phyloP scores from a whole-genome alignment of 371 early-diverging fungal genomes.

The Apophysomyces trapeziformis region DNA sequence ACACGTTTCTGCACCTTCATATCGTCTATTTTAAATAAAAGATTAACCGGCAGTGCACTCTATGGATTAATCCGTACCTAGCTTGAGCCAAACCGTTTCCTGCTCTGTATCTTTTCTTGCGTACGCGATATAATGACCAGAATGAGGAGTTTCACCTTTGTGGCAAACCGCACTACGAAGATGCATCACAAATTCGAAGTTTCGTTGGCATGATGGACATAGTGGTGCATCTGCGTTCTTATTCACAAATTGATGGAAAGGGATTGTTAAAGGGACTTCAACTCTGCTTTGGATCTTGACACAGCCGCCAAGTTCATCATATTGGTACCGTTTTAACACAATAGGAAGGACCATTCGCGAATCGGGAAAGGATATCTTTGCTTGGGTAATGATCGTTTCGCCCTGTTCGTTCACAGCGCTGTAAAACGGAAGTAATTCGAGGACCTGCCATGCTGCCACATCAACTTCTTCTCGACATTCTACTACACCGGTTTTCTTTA shows the following conservation, averaged over 20 bases:
- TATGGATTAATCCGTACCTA: conserved; percentile 25
- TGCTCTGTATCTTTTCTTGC: conserved; percentile 29
- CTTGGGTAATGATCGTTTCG: conserved; percentile 47
- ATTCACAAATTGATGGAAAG: conserved; percentile 55
- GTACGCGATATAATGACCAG: conserved; percentile 64
- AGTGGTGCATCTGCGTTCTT: conserved; percentile 34
- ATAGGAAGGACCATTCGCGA: conserved; percentile 57
- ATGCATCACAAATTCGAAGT: conserved; percentile 49
- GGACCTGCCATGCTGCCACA: conserved; percentile 60
- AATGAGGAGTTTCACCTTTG: conserved; percentile 45
- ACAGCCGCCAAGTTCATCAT: conserved; percentile 30
- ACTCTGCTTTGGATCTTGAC: conserved; percentile 48
- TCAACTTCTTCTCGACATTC: conserved; percentile 21
- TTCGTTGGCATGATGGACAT: conserved; percentile 26
- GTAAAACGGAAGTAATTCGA: conserved; percentile 64
- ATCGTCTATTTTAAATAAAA: conserved; percentile 36
- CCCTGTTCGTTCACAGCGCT: conserved; percentile 62
- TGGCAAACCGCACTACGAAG: conserved; percentile 65
- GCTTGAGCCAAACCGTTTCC: conserved; percentile 30
- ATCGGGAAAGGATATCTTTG: conserved; percentile 49
- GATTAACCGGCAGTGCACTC: not conserved
- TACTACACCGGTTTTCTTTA: not conserved
- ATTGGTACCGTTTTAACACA: conserved; percentile 59
- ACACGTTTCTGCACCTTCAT: conserved; percentile 36
- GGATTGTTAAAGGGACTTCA: conserved; percentile 49